Percentiles rank a stretch among this genome's conserved stretches.
Conservation (phyloP, 2,329 filamentous ascomycete genomes). For the Mycosphaerella sp. region DNA sequence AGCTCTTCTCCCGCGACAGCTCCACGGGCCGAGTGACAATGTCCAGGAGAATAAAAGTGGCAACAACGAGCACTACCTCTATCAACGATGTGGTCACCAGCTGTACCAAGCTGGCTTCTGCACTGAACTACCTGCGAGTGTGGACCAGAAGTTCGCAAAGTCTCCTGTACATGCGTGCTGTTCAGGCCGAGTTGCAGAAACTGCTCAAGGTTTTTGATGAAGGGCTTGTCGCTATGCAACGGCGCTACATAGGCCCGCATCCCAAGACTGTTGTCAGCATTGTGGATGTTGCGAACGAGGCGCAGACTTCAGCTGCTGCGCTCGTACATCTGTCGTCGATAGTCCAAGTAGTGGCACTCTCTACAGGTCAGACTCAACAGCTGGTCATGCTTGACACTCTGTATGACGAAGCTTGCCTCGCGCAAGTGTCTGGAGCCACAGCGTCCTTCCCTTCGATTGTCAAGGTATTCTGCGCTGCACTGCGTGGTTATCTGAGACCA, state of each 20-base stretch:
- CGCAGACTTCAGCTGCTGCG: slow-evolving; percentile 50
- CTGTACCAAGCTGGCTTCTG: slow-evolving; percentile 46
- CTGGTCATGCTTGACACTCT: slow-evolving; percentile 75
- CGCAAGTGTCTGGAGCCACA: slow-evolving; percentile 63
- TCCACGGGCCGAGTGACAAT: slow-evolving; percentile 23
- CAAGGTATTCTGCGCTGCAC: slow-evolving; percentile 70
- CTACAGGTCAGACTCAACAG: slow-evolving; percentile 41
- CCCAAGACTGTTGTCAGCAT: slow-evolving; percentile 60
- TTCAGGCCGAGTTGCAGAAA: slow-evolving; percentile 57
- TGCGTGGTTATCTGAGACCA: slow-evolving; percentile 73
- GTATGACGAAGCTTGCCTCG: slow-evolving; percentile 61
- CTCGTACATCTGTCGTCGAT: slow-evolving; percentile 60
- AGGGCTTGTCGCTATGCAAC: slow-evolving; percentile 55
- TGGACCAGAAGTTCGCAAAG: slow-evolving; percentile 40
- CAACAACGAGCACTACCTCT: slow-evolving; percentile 20
- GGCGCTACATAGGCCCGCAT: slow-evolving; percentile 51
- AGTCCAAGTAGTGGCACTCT: slow-evolving; percentile 34
- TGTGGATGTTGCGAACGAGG: slow-evolving; percentile 53
- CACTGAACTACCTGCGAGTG: slow-evolving; percentile 43
- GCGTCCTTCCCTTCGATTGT: slow-evolving; percentile 58
- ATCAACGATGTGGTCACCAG: slow-evolving; percentile 38
- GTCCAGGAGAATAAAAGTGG: slow-evolving; percentile 6
- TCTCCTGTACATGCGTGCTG: slow-evolving; percentile 56
- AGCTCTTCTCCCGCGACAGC: slow-evolving; percentile 52
- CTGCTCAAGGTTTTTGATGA: slow-evolving; percentile 55